Conservation (phyloP, 148 eudicot species). For the Arbutus unedo region DNA sequence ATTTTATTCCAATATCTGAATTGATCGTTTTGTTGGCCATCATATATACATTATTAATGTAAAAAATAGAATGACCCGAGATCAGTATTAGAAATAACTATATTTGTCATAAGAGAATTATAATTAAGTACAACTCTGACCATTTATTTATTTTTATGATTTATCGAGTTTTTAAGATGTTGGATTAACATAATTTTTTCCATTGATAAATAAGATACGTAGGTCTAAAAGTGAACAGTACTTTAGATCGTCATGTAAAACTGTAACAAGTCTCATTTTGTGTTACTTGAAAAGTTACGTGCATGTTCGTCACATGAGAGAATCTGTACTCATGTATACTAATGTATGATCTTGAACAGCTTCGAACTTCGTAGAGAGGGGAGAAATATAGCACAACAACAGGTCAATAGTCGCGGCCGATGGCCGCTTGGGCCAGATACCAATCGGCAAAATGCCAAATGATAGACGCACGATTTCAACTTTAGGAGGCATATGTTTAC, state of each 20-base stretch:
- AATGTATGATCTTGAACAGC: background rate
- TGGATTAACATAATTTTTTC: background rate
- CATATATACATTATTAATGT: background rate
- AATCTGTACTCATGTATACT: background rate
- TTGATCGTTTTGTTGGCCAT: background rate
- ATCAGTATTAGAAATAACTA: background rate
- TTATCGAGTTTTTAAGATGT: background rate
- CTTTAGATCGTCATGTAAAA: background rate
- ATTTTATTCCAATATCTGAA: background rate
- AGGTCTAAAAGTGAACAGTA: background rate
- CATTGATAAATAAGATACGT: background rate
- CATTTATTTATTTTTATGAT: background rate
- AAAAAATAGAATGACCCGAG: background rate
- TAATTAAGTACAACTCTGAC: background rate
- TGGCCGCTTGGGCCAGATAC: background rate
- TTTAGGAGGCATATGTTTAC: background rate
- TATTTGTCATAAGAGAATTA: background rate
- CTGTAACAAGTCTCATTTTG: background rate
- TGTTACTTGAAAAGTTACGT: background rate
- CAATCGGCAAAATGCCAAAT: background rate
- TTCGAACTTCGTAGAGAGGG: constrained; percentile 32
- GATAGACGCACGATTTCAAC: background rate
- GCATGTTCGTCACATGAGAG: background rate
- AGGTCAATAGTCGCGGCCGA: constrained; percentile 24
- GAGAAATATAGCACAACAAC: constrained; percentile 27